Conservation (phyloP, 257 asterid genomes). For the Anisodus acutangulus region DNA sequence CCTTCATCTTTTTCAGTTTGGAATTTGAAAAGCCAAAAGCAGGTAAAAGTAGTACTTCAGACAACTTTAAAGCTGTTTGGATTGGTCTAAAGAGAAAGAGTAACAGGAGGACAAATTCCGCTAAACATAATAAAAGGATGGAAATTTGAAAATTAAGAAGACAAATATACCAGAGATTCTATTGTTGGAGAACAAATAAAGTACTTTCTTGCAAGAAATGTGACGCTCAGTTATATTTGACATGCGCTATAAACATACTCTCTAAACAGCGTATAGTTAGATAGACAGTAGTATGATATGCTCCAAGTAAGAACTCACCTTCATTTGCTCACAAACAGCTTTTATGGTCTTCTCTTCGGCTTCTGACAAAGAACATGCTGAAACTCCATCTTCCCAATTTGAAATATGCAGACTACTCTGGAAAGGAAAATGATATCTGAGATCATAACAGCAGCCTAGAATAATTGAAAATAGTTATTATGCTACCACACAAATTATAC, state of each 20-base stretch:
- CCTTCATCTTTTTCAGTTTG: neutral
- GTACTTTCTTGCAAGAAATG: neutral
- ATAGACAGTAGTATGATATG: neutral
- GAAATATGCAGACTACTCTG: constrained; percentile 68
- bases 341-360: constrained; percentile 72
- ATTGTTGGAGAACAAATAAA: neutral
- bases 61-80: neutral
- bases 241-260: neutral
- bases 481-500: constrained; percentile 39
- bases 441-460: neutral
- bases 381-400: constrained; percentile 68
- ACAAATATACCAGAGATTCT: neutral
- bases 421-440: constrained; percentile 15
- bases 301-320: constrained; percentile 45
- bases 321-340: constrained; percentile 60
- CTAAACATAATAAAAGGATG: neutral
- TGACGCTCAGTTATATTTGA: neutral
- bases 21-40: neutral
- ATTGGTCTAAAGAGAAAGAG: neutral
- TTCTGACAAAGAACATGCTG: constrained; percentile 69
- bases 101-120: neutral
- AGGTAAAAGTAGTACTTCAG: neutral
- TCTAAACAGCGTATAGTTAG: neutral
- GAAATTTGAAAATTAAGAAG: neutral
- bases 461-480: neutral